Base-by-base conservation (phyloP, 2,329 filamentous ascomycete genomes). In the Tolypocladium inflatum region DNA sequence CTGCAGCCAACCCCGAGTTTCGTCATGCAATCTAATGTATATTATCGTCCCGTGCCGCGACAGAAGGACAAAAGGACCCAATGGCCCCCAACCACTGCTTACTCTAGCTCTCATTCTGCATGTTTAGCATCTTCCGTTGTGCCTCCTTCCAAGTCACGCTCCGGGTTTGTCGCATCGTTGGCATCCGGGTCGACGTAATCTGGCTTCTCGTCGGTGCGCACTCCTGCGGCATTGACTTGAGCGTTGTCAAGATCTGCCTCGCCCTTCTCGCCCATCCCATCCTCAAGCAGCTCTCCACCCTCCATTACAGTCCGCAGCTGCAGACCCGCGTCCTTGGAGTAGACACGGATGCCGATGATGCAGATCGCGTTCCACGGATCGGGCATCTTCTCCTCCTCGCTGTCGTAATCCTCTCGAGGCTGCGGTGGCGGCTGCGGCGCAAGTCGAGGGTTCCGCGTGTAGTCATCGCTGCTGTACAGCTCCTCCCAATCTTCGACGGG, bases 331-430 rank as follows among this genome's bases (percentile, higher is more conserved):
- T 86, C 80, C 67, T 81, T 83, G 65, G 80, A 80, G 67, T 86
- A 87, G 7, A 87, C 79, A 5, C 82, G 78, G 55, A 87, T 71
- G 0, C 84, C 83, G 0, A 87, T 78, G 21, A 86, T 80, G 56
- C 78, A 81, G 52, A 86, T 77, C 4, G 84, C 83, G 65, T 86
- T 86, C 84, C 84, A 87, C 1, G 82, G 80, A 30, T 82, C 78
- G 0, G 78, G 69, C 64, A 76, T 73, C 60, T 79, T 80, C 64
- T 85, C 81, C 58, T 84, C 82, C n/a, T 83, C 80, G 0, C 77
- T 78, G 23, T 81, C 78, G 42, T 81, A 80, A 2, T 75, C 71
- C 8, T 75, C 73, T 5, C 66, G 66, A 3, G 66, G 63, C 1
- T 67, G 62, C 0, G 72, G 63, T 0, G 72, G 68, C 1, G 73